Evolutionary conservation across 805 yeast genomes (phyloP).

Genomic region (Wickerhamiella lipophila): DNA sequence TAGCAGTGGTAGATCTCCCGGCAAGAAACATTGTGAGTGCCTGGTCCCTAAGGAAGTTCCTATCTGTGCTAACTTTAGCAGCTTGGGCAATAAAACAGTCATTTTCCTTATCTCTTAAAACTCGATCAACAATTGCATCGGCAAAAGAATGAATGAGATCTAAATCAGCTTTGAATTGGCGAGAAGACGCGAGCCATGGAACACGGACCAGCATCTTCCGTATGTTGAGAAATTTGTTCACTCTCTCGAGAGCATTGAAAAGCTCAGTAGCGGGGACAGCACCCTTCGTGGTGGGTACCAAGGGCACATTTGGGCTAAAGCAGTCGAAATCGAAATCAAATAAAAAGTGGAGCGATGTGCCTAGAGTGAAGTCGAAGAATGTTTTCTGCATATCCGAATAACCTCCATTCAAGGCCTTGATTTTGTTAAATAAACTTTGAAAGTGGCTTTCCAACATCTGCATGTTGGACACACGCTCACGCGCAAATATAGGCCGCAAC

Average conservation of each 20-base stretch:
- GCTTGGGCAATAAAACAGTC: constrained; percentile 22
- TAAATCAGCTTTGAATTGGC: constrained; percentile 27
- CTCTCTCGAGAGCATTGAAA: constrained; percentile 17
- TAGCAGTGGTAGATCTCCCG: constrained; percentile 38
- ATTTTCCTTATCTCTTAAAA: constrained; percentile 22
- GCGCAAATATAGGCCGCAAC: constrained; percentile 27
- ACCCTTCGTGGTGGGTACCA: constrained; percentile 12
- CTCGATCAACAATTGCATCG: constrained; percentile 30
- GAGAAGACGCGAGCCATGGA: constrained; percentile 13
- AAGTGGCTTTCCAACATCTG: constrained; percentile 21
- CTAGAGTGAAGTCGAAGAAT: constrained; percentile 25
- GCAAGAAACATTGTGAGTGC: constrained; percentile 34
- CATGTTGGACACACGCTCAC: constrained; percentile 22
- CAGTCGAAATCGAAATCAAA: constrained; percentile 26
- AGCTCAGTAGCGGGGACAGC: constrained; percentile 10
- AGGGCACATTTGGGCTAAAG: constrained; percentile 13
- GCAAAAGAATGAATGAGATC: constrained; percentile 28
- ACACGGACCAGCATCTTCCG: constrained; percentile 18
- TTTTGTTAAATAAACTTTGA: not conserved
- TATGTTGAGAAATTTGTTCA: constrained; percentile 16
- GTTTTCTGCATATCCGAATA: constrained; percentile 23
- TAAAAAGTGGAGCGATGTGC: constrained; percentile 42
- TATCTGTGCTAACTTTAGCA: constrained; percentile 21
- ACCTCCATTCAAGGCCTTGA: not conserved
- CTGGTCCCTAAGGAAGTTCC: constrained; percentile 33